phyloP scores from a whole-genome alignment of 2,329 filamentous ascomycete genomes.

The Chrysoporthe puriensis region DNA sequence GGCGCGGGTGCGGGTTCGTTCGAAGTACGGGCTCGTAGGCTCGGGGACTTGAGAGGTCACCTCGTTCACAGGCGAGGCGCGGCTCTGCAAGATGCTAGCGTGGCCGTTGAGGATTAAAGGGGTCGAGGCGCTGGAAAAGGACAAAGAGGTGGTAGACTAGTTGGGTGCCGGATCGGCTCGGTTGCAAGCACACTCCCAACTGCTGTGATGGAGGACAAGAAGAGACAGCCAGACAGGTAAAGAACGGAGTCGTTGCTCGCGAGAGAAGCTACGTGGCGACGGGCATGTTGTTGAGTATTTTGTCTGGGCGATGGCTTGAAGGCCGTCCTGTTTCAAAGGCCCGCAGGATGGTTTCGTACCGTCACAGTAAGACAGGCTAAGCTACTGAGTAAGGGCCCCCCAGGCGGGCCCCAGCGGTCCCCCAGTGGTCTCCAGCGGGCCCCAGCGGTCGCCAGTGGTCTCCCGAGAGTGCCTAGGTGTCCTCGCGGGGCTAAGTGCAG shows the following conservation, averaged over 20 bases:
- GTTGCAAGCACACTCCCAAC: neutral
- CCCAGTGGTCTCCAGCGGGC: neutral
- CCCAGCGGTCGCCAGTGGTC: neutral
- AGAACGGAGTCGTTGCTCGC: slow-evolving; percentile 2
- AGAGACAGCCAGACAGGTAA: neutral
- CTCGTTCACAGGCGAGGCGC: neutral
- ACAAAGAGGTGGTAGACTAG: slow-evolving; percentile 12
- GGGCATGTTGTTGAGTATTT: neutral
- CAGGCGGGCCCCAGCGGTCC: neutral
- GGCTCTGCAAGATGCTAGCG: neutral
- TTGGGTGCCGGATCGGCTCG: slow-evolving; percentile 4
- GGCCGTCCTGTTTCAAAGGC: slow-evolving; percentile 18
- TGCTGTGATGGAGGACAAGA: neutral
- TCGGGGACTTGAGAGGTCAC: neutral
- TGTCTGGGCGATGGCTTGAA: slow-evolving; percentile 11
- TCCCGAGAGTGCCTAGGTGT: neutral
- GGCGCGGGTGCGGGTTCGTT: neutral
- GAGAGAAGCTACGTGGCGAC: slow-evolving; percentile 8
- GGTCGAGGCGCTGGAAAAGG: neutral
- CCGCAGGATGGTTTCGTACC: slow-evolving; percentile 8
- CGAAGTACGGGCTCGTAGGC: neutral
- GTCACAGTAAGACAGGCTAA: slow-evolving; percentile 6
- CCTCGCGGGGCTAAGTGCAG: slow-evolving; percentile 10
- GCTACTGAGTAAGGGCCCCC: neutral
- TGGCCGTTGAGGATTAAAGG: neutral